These are phyloP conservation scores for Scedosporium minutisporum DNA, from an alignment of 2,329 filamentous ascomycete species.

Conservation along the genomic window DNA sequence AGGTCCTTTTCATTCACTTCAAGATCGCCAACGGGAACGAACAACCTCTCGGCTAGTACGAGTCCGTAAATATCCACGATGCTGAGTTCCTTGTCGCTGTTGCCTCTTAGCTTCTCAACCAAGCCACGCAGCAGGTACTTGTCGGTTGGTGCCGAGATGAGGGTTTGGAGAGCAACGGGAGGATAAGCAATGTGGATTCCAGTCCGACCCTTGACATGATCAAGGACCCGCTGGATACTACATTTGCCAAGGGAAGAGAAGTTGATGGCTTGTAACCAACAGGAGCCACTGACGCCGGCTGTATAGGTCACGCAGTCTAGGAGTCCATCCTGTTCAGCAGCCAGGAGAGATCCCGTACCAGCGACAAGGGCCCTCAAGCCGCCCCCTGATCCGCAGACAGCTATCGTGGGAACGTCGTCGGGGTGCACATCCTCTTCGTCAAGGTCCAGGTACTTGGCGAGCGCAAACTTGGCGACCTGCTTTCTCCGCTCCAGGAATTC, in stretches of 20 bases:
- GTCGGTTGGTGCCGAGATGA: conserved; percentile 85
- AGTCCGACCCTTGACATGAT: conserved; percentile 78
- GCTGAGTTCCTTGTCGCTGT: conserved; percentile 68
- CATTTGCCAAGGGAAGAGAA: conserved; percentile 67
- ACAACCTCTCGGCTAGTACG: conserved; percentile 69
- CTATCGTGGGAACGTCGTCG: conserved; percentile 86
- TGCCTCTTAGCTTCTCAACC: conserved; percentile 84
- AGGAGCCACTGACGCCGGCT: conserved; percentile 89
- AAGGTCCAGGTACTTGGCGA: conserved; percentile 75
- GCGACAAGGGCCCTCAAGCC: conserved; percentile 84
- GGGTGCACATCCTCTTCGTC: conserved; percentile 75
- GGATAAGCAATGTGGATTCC: conserved; percentile 89
- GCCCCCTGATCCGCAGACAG: conserved; percentile 88
- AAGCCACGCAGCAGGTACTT: conserved; percentile 81
- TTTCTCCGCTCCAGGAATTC: conserved; percentile 62
- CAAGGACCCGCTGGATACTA: conserved; percentile 59
- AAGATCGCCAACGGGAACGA: conserved; percentile 76
- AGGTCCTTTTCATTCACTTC: conserved; percentile 56
- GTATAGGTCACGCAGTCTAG: conserved; percentile 95
- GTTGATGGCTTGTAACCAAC: conserved; percentile 87
- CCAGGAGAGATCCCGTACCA: conserved; percentile 74
- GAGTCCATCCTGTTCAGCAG: conserved; percentile 73
- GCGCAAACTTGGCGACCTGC: conserved; percentile 56
- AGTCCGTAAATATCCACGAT: conserved; percentile 90
- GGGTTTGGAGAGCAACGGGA: conserved; percentile 66